Evolutionary conservation across 2,329 filamentous ascomycete species (phyloP), one percentile per base, ranked within the genome.

Genomic region (Hymenoscyphus fraxineus): DNA sequence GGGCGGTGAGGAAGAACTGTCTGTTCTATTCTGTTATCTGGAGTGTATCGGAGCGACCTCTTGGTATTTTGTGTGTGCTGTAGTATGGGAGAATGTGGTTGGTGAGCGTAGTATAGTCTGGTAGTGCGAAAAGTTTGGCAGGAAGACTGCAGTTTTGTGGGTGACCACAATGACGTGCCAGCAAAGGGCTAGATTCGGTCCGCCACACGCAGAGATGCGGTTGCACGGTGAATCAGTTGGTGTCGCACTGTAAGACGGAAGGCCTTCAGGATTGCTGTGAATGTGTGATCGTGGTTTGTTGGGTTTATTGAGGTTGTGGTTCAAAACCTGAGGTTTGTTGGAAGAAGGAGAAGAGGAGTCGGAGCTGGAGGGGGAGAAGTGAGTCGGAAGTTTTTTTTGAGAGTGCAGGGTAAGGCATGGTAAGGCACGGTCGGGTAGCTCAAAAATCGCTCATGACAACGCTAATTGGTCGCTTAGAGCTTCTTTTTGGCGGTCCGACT

Each of bases 151-250:
- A 35, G 32, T 16, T 35, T 57, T 35, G 55, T 61, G 47, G 47
- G 47, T 54, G 44, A 38, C 32, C 60, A 61, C 44, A 61, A 61
- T 61, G 60, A 61, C 47, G 60, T 39, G 54, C 32, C 2, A 32
- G 47, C 10, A 27, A 35, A 61, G 38, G 60, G 47, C 32, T 55
- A 61, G 60, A 40, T 32, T 40, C 15, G 19, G 60, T 61, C 60
- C 47, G 51, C 60, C 27, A 61, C 60, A 57, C 60, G 51, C 60
- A 61, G 40, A 60, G n/a, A 22, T 47, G 59, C 40, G 44, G 59
- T 32, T 47, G 44, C 16, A 60, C 59, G 19, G 60, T 57, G 35
- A 57, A 31, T 60, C 13, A 16, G 44, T 61, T 55, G 22, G 60
- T 55, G 60, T 56, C 60, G 32, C 47, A 40, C 60, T 41, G n/a